Conservation (phyloP, 2,329 filamentous ascomycete species). For the Neoascochyta sp. region DNA sequence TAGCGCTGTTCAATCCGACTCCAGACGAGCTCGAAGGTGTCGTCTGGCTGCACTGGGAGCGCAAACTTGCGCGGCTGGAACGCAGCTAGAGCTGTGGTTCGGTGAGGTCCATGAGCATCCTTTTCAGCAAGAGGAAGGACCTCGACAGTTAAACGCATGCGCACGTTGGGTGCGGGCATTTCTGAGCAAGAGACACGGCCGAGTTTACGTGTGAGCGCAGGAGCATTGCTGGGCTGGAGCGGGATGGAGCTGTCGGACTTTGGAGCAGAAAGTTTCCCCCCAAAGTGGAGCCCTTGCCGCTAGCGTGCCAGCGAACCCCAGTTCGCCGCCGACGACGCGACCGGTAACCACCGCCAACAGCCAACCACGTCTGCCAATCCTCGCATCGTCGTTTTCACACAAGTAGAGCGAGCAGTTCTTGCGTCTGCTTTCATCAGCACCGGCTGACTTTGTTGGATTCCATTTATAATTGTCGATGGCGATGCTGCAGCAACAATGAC, state of each 20-base stretch:
- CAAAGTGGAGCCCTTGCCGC: constrained; percentile 2
- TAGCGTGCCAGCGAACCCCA: constrained; percentile 1
- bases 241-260: constrained; percentile 1
- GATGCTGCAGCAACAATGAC: too few species aligned
- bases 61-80: constrained; percentile 37
- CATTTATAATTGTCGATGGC: too few species aligned
- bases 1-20: constrained; percentile 29
- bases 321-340: neutral
- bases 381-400: too few species aligned
- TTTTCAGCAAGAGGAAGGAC: constrained; percentile 25
- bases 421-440: too few species aligned
- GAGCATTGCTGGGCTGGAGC: constrained; percentile 1
- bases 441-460: too few species aligned
- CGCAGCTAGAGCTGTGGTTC: constrained; percentile 13
- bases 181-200: neutral
- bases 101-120: constrained; percentile 18
- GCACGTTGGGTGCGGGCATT: constrained; percentile 10
- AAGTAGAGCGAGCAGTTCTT: too few species aligned
- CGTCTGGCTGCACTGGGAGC: constrained; percentile 24
- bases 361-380: neutral
- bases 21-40: constrained; percentile 33
- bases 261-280: constrained; percentile 6
- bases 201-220: too few species aligned
- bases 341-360: neutral
- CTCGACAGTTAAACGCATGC: constrained; percentile 31